Conservation (phyloP, 2,329 filamentous ascomycete genomes). For the Claviceps citrina region DNA sequence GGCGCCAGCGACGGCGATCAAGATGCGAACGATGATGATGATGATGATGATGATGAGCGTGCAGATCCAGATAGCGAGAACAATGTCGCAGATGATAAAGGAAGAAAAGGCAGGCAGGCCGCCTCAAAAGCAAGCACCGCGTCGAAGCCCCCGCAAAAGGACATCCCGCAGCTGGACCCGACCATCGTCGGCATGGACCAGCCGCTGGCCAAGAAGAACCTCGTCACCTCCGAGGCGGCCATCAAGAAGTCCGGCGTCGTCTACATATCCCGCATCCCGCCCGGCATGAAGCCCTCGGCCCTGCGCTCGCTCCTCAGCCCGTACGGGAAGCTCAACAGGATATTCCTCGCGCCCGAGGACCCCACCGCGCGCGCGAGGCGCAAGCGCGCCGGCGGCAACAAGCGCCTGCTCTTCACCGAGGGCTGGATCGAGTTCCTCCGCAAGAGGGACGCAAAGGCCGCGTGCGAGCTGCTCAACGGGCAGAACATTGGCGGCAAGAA, state of each 20-base stretch:
- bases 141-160: slow-evolving; percentile 8
- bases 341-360: slow-evolving; percentile 68
- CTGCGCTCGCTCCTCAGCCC: slow-evolving; percentile 59
- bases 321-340: slow-evolving; percentile 60
- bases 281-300: slow-evolving; percentile 76
- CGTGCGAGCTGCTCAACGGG: slow-evolving; percentile 61
- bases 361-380: slow-evolving; percentile 49
- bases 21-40: slow-evolving; percentile 16
- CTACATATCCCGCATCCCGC: slow-evolving; percentile 70
- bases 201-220: slow-evolving; percentile 49
- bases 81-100: too few species aligned
- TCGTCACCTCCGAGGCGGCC: slow-evolving; percentile 47
- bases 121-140: slow-evolving; percentile 11
- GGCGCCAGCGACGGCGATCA: slow-evolving; percentile 21
- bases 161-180: slow-evolving; percentile 16
- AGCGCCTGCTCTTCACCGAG: slow-evolving; percentile 67
- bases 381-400: slow-evolving; percentile 61
- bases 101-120: too few species aligned
- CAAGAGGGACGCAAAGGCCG: slow-evolving; percentile 64
- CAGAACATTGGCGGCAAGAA: slow-evolving; percentile 72
- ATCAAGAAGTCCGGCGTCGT: slow-evolving; percentile 64
- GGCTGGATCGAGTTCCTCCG: slow-evolving; percentile 73
- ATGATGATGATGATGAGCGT: neutral
- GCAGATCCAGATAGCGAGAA: too few species aligned
- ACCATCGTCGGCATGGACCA: slow-evolving; percentile 34